Conservation (phyloP, 805 yeast species). For the Sungouiella thailandica region DNA sequence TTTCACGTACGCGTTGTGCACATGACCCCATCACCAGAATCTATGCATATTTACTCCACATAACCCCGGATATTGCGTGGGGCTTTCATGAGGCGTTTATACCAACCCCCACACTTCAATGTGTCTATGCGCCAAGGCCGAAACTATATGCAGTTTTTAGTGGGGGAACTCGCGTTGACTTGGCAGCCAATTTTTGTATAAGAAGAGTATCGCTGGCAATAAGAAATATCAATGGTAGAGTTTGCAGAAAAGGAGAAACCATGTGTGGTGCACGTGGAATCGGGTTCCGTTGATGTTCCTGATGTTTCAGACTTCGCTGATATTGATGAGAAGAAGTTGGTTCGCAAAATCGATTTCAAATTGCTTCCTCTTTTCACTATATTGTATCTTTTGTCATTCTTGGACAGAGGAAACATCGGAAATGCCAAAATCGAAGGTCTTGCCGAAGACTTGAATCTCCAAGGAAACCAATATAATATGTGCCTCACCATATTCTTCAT, state of each 20-base stretch:
- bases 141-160: no score
- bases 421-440: conserved; percentile 11
- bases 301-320: neutral
- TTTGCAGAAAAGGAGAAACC: neutral
- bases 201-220: no score
- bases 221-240: neutral
- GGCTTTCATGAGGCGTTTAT: no score
- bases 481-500: conserved; percentile 10
- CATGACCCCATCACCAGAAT: no score
- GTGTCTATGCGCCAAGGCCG: no score
- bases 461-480: conserved; percentile 6
- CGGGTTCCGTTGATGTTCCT: neutral
- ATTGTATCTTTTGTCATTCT: conserved; percentile 7
- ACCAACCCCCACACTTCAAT: no score
- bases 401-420: conserved; percentile 12
- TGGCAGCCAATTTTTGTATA: no score
- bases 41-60: no score
- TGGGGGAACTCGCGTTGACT: no score
- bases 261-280: neutral
- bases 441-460: conserved; percentile 5
- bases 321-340: conserved; percentile 4
- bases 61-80: no score
- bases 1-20: no score
- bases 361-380: conserved; percentile 5
- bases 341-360: conserved; percentile 6